Evolutionary conservation across 2,329 filamentous ascomycete genomes (phyloP), one percentile per base, ranked within the genome.

Genomic region (Monosporascus sp.): DNA sequence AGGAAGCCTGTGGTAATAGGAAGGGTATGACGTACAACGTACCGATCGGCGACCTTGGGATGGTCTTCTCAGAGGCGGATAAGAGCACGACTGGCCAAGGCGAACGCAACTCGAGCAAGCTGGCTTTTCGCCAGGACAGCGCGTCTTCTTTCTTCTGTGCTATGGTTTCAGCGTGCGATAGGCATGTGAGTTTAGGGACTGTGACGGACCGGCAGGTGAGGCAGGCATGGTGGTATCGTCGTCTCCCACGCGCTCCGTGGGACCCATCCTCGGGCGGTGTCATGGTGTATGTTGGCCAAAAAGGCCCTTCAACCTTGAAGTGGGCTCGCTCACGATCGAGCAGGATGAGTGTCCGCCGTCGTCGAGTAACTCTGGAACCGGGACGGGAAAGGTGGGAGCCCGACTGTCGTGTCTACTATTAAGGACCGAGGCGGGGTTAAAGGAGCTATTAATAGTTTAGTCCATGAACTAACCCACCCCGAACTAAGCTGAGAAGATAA

Each of bases 81-180:
- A 79, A 11, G 74, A 71, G 59, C 77, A 79, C 41, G 71, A 59
- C 62, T 80, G 77, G 49, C 72, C 73, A 8, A 80, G 68, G 17
- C 77, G 73, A 11, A 73, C 67, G 59, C 77, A 80, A 59, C 75
- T 78, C 9, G 77, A 80, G 54, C 77, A 80, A 1, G 73, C 69
- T 5, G 77, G 77, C 59, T 74, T 77, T 62, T 80, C 77, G 7
- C 76, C 77, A 0, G 77, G 77, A 60, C 77, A 80, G 36, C 77
- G 72, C 2, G 73, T 78, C 61, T 80, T 80, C 60, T 80, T 79
- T 51, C 76, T 65, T 61, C 76, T 74, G 51, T 48, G 31, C 19
- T 27, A 43, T 44, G 38, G 38, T 41, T 43, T 64, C 44, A 64
- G 54, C 44, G 37, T 9, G n/a, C 31, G 14, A 19, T 7, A 38